A percentile compares a stretch with the other conserved stretches of the same genome.
phyloP scores from a whole-genome alignment of 1,284 basidiomycete genomes.

The Heterobasidion irregulare region DNA sequence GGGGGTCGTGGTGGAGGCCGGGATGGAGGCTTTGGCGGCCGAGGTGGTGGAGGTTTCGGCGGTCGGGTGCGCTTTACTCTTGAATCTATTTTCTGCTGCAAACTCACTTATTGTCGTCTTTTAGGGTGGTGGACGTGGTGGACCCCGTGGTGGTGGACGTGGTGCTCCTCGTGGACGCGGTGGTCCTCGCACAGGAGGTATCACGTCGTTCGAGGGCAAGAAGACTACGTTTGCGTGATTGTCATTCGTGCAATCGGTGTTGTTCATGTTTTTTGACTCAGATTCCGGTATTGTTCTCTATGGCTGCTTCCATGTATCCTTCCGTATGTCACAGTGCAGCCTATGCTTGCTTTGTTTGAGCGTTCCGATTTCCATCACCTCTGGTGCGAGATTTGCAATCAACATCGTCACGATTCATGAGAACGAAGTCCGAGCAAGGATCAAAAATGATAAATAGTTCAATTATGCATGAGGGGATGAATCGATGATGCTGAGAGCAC shows the following conservation, averaged over 20 bases:
- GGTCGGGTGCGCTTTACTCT: constrained; percentile 2
- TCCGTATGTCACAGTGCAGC: background rate
- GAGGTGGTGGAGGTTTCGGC: constrained; percentile 31
- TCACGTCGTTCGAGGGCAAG: constrained; percentile 67
- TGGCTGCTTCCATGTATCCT: background rate
- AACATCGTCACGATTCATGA: too few species aligned
- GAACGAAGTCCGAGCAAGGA: too few species aligned
- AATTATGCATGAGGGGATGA: too few species aligned
- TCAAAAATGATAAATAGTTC: too few species aligned
- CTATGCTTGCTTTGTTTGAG: background rate
- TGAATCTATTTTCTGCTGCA: background rate
- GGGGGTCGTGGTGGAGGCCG: constrained; percentile 30
- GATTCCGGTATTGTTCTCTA: background rate
- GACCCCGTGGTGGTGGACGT: constrained; percentile 23
- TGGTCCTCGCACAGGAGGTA: constrained; percentile 63
- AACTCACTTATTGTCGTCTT: background rate
- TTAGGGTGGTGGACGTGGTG: constrained; percentile 26
- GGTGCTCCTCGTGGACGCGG: constrained; percentile 28
- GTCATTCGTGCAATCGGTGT: background rate
- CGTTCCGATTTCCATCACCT: background rate
- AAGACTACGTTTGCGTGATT: constrained; percentile 66
- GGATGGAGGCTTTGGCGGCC: constrained; percentile 30
- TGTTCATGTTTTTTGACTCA: too few species aligned
- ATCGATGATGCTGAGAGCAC: too few species aligned
- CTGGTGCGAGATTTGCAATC: background rate